These are phyloP conservation scores for Dentipellis sp. DNA, from an alignment of 768 basidiomycete species.

Conservation along the genomic window DNA sequence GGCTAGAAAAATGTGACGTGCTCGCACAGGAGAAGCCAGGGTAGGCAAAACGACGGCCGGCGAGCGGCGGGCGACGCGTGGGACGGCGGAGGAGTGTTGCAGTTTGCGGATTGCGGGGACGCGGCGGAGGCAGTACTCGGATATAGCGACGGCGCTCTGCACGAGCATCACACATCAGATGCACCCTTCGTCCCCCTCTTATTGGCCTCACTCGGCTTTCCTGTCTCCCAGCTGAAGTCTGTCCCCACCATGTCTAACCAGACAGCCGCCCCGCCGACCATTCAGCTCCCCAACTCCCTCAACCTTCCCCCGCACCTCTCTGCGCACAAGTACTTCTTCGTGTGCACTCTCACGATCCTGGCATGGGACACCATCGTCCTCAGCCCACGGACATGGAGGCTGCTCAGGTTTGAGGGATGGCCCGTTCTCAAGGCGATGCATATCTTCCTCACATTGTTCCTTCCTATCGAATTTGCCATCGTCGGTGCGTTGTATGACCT, in stretches of 20 bases:
- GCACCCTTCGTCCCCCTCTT: background rate
- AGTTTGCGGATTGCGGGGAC: too few relatives aligned
- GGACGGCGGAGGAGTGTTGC: too few relatives aligned
- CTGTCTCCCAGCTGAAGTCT: background rate
- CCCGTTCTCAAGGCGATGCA: conserved; percentile 70
- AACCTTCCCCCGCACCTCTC: conserved; percentile 68
- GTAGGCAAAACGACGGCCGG: too few relatives aligned
- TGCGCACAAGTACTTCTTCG: conserved; percentile 85
- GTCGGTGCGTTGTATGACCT: conserved; percentile 39
- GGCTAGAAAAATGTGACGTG: too few relatives aligned
- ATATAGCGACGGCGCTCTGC: background rate
- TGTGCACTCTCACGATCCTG: conserved; percentile 82
- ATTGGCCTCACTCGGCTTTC: background rate
- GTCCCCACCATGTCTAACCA: conserved; percentile 6
- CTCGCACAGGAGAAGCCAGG: too few relatives aligned
- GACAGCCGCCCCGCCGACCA: background rate
- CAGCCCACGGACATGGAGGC: conserved; percentile 68
- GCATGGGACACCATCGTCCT: conserved; percentile 88
- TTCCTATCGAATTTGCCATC: conserved; percentile 71
- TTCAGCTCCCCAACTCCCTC: conserved; percentile 51
- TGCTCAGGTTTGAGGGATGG: conserved; percentile 57
- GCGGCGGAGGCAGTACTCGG: too few relatives aligned
- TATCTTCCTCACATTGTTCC: conserved; percentile 65
- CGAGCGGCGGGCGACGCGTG: too few relatives aligned
- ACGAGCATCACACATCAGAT: background rate